A percentile compares a stretch with the other conserved stretches of the same genome.
These are phyloP conservation scores for Globisporangium cederbergense DNA, from an alignment of 352 stramenopile species.

Conservation along the genomic window DNA sequence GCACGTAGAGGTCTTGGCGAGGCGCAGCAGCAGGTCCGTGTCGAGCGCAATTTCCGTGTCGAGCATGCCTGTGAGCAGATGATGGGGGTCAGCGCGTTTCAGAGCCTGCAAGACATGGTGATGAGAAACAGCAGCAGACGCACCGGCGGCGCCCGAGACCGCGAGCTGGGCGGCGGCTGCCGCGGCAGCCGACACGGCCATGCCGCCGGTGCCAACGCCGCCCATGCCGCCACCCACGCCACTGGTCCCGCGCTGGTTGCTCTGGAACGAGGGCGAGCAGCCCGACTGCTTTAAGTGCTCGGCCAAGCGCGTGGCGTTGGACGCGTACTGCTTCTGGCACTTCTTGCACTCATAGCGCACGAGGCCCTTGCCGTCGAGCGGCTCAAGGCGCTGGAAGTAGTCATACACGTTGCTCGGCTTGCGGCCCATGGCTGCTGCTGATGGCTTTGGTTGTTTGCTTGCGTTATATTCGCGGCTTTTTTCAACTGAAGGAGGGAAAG, in stretches of 20 bases:
- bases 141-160: conserved; percentile 23
- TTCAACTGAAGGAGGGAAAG: not conserved
- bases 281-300: conserved; percentile 74
- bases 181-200: conserved; percentile 19
- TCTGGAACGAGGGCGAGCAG: conserved; percentile 73
- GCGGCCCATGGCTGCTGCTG: conserved; percentile 26
- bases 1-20: conserved; percentile 79
- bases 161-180: conserved; percentile 27
- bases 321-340: conserved; percentile 85
- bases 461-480: conserved; percentile 5
- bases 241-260: conserved; percentile 58
- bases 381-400: conserved; percentile 77
- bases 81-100: conserved; percentile 39
- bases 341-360: conserved; percentile 88
- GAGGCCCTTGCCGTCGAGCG: conserved; percentile 60
- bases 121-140: conserved; percentile 22
- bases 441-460: not conserved
- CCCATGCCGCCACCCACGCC: conserved; percentile 10
- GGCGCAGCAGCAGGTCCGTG: conserved; percentile 57
- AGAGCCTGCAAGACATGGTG: conserved; percentile 33
- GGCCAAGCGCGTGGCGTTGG: conserved; percentile 75
- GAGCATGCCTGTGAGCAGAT: conserved; percentile 62
- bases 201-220: conserved; percentile 9
- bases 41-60: conserved; percentile 60
- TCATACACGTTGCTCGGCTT: conserved; percentile 87